Base-by-base conservation (phyloP, 257 asterid genomes). In the Solanum piurae region DNA sequence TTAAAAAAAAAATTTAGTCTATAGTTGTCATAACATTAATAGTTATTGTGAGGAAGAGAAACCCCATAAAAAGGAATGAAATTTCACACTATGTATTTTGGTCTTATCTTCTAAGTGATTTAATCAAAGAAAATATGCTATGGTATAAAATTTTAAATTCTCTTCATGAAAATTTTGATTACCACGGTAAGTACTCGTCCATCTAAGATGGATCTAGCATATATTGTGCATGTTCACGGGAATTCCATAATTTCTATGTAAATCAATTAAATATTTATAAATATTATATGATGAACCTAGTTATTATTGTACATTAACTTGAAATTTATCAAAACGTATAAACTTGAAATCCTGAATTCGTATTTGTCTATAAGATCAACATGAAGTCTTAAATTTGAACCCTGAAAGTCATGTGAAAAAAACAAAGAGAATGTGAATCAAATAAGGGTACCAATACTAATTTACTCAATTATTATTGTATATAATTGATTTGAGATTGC, bases 361-460 rank as follows among this genome's bases (percentile, higher is more conserved):
- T 9, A 12, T 64, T 1, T 64, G 4, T 9, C 34, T 64, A 27
- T 66, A 66, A 12, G 9, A 11, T 66, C 0, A 0, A 27, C 2
- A 66, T 27, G 10, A 68, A 14, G 1, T 25, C 36, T 68, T 31
- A 12, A 27, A 3, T 25, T 66, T 12, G 4, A 66, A 16, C 6
- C 0, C 4, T 12, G 0, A 6, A 27, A 5, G 21, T 0, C 1
- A 3, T 0, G 21, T 66, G 5, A 7, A 27, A 66, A 66, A 68
- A 2, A 0, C 10, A 5, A 64, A 25, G 6, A 25, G 11, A 69
- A 0, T 6, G 38, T 0, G 38, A 29, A 69, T 69, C 38, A 13
- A 69, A 69, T 6, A 13, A 69, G 18, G 34, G 0, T 64, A 0
- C 0, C 18, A n/a, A 10, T 64, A 12, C 33, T 11, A 68, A 12